These are phyloP conservation scores for Byssothecium circinans DNA, from an alignment of 2,329 filamentous ascomycete genomes.

Conservation along the genomic window DNA sequence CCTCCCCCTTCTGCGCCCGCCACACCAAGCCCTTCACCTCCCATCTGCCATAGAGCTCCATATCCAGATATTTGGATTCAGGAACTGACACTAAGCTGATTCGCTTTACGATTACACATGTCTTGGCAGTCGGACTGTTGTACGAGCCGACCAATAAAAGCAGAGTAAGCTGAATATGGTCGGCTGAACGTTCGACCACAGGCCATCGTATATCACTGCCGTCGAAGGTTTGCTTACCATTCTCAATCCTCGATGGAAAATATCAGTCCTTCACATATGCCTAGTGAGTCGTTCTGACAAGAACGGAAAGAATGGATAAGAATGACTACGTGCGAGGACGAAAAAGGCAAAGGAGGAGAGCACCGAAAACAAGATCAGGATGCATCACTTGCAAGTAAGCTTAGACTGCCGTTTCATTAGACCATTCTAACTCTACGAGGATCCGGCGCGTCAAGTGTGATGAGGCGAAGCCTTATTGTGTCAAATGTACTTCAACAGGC, in stretches of 20 bases:
- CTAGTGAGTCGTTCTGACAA: no score
- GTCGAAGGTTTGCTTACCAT: not conserved
- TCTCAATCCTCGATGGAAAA: not conserved
- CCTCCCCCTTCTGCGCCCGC: no score
- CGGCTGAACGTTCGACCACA: not conserved
- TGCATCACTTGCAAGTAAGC: conserved; percentile 11
- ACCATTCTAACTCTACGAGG: conserved; percentile 33
- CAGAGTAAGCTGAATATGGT: not conserved
- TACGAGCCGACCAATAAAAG: conserved; percentile 7
- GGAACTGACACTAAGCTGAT: no score
- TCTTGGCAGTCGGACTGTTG: not conserved
- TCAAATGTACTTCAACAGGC: conserved; percentile 58
- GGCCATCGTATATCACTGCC: not conserved
- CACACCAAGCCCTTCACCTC: no score
- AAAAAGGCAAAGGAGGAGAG: conserved; percentile 4
- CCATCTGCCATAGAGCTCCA: no score
- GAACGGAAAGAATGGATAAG: no score
- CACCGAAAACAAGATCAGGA: conserved; percentile 6
- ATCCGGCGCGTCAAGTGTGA: conserved; percentile 62
- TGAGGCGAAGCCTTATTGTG: conserved; percentile 56
- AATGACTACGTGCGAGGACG: conserved; percentile 7
- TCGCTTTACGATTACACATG: no score
- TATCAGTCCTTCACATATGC: no score
- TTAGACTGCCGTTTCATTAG: not conserved
- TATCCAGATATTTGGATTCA: no score